Conservation (phyloP, 257 asterid genomes). For the Solanum arcanum region DNA sequence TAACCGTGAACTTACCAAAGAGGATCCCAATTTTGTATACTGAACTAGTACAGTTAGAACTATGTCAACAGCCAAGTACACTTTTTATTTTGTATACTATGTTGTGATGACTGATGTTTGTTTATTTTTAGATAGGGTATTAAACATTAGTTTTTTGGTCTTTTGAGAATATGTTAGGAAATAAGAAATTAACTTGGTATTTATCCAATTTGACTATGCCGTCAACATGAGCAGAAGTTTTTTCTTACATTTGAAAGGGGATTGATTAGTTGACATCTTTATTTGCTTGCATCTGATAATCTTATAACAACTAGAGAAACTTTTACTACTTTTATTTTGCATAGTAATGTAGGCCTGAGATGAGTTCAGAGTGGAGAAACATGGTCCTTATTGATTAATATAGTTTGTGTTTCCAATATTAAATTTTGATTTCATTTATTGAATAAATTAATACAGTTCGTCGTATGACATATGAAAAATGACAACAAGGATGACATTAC, state of each 20-base stretch:
- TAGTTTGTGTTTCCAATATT: neutral
- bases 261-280: neutral
- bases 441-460: too few relatives aligned
- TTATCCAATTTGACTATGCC: neutral
- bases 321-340: neutral
- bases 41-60: neutral
- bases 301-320: neutral
- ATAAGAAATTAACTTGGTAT: neutral
- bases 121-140: neutral
- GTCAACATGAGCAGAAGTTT: neutral
- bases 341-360: neutral
- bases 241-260: neutral
- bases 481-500: neutral
- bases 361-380: neutral
- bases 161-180: neutral
- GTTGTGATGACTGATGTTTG: neutral
- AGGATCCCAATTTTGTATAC: neutral
- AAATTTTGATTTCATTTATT: neutral
- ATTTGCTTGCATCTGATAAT: neutral
- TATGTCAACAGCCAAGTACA: neutral
- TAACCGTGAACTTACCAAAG: slow-evolving; percentile 4
- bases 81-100: neutral
- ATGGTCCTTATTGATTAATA: neutral
- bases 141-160: neutral
- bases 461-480: neutral